A percentile compares a stretch with the other conserved stretches of the same genome.
These are phyloP conservation scores for Ambrosiella xylebori DNA, from an alignment of 2,329 filamentous ascomycete species.

Conservation along the genomic window DNA sequence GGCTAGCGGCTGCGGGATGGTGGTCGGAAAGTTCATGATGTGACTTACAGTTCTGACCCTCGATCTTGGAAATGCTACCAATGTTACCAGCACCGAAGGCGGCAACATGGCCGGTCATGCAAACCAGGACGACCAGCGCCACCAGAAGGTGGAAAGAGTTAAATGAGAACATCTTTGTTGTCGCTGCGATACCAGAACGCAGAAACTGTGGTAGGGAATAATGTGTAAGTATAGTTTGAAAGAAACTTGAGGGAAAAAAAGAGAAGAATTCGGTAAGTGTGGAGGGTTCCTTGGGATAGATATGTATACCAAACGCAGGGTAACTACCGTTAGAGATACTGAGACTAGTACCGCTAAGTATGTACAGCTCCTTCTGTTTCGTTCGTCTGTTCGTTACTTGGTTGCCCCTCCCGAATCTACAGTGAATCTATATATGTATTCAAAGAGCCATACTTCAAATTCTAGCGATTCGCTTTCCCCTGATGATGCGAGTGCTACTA, in stretches of 20 bases:
- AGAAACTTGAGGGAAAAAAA: constrained; percentile 11
- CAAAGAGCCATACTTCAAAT: not conserved
- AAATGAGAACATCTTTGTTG: constrained; percentile 28
- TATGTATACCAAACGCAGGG: constrained; percentile 1
- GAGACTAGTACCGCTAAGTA: not conserved
- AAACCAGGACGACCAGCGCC: constrained; percentile 43
- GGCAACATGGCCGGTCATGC: constrained; percentile 48
- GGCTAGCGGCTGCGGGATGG: too few relatives aligned
- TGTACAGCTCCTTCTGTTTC: not conserved
- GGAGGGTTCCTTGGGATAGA: constrained; percentile 1
- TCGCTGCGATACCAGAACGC: constrained; percentile 10
- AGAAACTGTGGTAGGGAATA: constrained; percentile 13
- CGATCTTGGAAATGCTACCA: constrained; percentile 59
- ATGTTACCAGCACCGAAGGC: constrained; percentile 86
- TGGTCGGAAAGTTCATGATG: not conserved
- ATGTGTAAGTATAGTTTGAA: constrained; percentile 13
- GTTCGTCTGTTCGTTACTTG: not conserved
- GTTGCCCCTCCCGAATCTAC: not conserved
- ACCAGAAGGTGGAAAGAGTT: constrained; percentile 34
- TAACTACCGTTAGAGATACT: not conserved
- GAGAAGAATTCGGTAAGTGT: not conserved
- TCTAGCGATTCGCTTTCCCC: not conserved
- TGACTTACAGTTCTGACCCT: constrained; percentile 63
- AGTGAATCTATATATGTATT: not conserved
- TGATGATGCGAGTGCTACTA: not conserved